phyloP scores from a whole-genome alignment of 352 stramenopile species.

The Peronospora belbahrii region DNA sequence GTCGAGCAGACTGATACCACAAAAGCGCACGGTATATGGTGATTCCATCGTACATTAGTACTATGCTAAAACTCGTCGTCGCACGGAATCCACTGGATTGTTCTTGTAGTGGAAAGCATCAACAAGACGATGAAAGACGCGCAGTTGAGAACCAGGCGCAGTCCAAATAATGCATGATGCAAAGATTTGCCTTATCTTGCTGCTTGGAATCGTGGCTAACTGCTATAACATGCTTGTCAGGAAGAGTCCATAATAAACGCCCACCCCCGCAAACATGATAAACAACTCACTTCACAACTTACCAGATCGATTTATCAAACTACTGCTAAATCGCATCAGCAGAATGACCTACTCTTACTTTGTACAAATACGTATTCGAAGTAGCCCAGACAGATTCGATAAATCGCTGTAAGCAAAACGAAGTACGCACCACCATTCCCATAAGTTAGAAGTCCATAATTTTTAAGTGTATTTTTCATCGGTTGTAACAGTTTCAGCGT shows the following conservation, averaged over 20 bases:
- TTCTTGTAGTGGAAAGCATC: constrained; percentile 61
- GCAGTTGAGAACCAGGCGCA: constrained; percentile 58
- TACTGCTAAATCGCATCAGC: not conserved
- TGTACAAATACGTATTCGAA: constrained; percentile 7
- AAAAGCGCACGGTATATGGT: constrained; percentile 49
- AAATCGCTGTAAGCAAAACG: constrained; percentile 5
- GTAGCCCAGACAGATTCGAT: constrained; percentile 14
- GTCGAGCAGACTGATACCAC: constrained; percentile 77
- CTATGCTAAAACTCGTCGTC: not conserved
- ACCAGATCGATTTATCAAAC: not conserved
- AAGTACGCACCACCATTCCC: constrained; percentile 20
- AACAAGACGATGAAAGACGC: constrained; percentile 86
- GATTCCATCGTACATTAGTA: not conserved
- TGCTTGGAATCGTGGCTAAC: constrained; percentile 73
- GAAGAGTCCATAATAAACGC: constrained; percentile 27
- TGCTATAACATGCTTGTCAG: constrained; percentile 89
- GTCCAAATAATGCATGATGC: constrained; percentile 83
- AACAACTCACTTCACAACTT: not conserved
- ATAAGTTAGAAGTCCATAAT: constrained; percentile 11
- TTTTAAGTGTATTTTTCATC: constrained; percentile 20
- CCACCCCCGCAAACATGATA: constrained; percentile 27
- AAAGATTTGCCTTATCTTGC: constrained; percentile 83
- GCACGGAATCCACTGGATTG: constrained; percentile 3
- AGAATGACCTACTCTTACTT: constrained; percentile 1
- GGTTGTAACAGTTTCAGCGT: too few relatives aligned